Evolutionary conservation across 768 basidiomycete species (phyloP), one percentile per base, ranked within the genome.

Genomic region (Calocybe cyanea): DNA sequence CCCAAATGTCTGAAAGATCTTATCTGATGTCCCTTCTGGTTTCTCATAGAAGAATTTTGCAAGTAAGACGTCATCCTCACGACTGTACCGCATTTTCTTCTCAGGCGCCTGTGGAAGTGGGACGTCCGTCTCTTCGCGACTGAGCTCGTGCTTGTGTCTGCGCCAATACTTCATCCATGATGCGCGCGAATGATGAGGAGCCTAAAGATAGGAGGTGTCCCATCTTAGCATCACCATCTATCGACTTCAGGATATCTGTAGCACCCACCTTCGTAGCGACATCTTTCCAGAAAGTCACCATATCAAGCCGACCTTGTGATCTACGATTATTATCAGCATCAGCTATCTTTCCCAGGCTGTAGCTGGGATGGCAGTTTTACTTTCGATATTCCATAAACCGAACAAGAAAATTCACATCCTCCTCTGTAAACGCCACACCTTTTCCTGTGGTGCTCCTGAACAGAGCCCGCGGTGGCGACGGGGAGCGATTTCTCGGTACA

Each of bases 91-190:
- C 82, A 87, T 82, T 64, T 92, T 90, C 73, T 92, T 92, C 56
- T 87, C 85, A 0, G 89, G 87, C 2, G 83, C 84, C 19, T 75
- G 73, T 4, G 88, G 87, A 10, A 87, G 66, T 1, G 85, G 85
- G 9, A 81, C 85, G 48, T 85, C 84, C 0, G 66, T 71, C n/a
- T 82, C 81, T 2, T 71, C 69, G 46, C 77, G 78, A 41, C 83
- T 74, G 30, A 90, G 67, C 55, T 92, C 90, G 55, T 92, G 90
- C 54, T 88, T 89, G 61, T 92, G 90, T 45, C 90, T 72, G 13
- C 90, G 77, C 80, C 88, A 92, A 63, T 83, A 92, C 64, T 92
- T 92, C 87, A 92, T 90, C 90, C 90, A 92, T 5, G 90, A 92
- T 38, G 90, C 90, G 30, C 88, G 82, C 19, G 90, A 92, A 58